A percentile compares a stretch with the other conserved stretches of the same genome.
These are phyloP conservation scores for Backusella sp. DNA, from an alignment of 192 early-diverging fungal genomes.

Conservation along the genomic window DNA sequence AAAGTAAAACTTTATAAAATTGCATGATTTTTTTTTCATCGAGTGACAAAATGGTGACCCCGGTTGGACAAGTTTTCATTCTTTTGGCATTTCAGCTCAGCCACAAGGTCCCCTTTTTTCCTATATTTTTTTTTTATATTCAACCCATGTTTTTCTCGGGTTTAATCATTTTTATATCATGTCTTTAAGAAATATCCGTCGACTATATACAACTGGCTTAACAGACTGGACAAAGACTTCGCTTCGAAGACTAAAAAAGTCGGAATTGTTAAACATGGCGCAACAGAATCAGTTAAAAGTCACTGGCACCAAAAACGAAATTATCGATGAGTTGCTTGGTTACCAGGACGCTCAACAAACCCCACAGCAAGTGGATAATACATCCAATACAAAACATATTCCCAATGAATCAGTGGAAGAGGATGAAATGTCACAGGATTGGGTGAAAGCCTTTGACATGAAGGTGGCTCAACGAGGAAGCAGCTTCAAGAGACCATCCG, in stretches of 20 bases:
- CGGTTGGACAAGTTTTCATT: not conserved
- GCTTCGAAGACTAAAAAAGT: slow-evolving; percentile 26
- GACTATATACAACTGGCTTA: not conserved
- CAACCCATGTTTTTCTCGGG: not conserved
- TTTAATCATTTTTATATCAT: not conserved
- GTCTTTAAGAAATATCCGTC: not conserved
- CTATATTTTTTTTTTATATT: not conserved
- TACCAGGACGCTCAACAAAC: slow-evolving; percentile 5
- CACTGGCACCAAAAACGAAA: slow-evolving; percentile 29
- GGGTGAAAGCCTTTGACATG: slow-evolving; percentile 27
- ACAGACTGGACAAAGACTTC: slow-evolving; percentile 14
- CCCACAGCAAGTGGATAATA: not conserved
- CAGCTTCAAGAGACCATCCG: not conserved
- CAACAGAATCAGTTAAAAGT: slow-evolving; percentile 10
- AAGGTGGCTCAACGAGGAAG: slow-evolving; percentile 26
- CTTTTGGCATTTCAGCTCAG: not conserved
- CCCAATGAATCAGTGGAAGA: not conserved
- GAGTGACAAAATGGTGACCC: not conserved
- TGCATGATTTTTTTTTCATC: slow-evolving; percentile 5
- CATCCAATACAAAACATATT: not conserved
- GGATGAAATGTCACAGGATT: not conserved
- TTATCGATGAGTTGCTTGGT: slow-evolving; percentile 16
- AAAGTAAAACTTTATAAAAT: not conserved
- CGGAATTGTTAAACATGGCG: slow-evolving; percentile 16
- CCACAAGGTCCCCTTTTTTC: not conserved